Base-by-base conservation (phyloP, 2,329 filamentous ascomycete genomes). In the Monascus ruber region DNA sequence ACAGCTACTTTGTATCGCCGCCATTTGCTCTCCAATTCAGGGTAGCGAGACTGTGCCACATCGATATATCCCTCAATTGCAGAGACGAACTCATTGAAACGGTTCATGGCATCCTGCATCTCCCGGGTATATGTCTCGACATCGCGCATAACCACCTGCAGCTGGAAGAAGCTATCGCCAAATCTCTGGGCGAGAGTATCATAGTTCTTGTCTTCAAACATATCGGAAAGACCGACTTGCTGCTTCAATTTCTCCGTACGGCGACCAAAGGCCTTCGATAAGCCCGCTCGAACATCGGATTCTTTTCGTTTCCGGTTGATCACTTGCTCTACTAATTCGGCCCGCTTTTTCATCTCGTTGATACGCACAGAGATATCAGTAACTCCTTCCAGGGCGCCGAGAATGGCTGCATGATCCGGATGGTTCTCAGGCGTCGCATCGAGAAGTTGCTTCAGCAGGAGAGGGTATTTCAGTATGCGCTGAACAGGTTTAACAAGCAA, bases 401-500 rank as follows among this genome's bases (percentile, higher is more conserved):
- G 77, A 28, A 98, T 73, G 6, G 75, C 68, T 25, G 72, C 68
- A 43, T 81, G 76, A 60, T 98, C 91, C 0, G 89, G 88, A 55
- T 98, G 91, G 46, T 87, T 81, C 6, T 73, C 63, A 0, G 85
- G 81, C 0, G 89, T 96, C 41, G 81, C 76, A 46, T 87, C 79
- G 24, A 93, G 70, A 7, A 98, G 70, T 41, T 87, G 80, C 28
- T 79, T 77, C 34, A 98, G 76, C 32, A 98, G 70, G 34, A 94
- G 79, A 3, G 87, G 87, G 55, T 96, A 98, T 55, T 95, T 95
- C 28, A 89, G 81, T 45, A 96, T 81, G 35, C 91, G 79, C 63
- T 98, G 91, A 60, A 94, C 88, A 1, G 91, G 91, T 62, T 98
- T 98, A 56, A 98, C 89, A 17, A 98, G 74, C n/a, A 98, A 71